Percentiles rank a stretch among this genome's conserved stretches.
These are phyloP conservation scores for Aureobasidium pullulans DNA, from an alignment of 2,329 filamentous ascomycete species.

Conservation along the genomic window DNA sequence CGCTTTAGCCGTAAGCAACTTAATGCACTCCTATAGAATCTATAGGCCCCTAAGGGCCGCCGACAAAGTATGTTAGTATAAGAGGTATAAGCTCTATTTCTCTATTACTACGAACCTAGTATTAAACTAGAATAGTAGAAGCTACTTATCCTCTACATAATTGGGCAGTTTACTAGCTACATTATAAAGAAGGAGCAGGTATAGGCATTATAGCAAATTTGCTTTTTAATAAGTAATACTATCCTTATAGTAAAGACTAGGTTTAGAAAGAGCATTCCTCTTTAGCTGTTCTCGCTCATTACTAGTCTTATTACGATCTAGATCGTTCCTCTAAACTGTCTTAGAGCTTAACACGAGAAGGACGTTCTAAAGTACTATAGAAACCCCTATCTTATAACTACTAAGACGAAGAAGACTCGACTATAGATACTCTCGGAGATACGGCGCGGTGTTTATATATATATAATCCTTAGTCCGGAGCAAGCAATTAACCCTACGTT, in stretches of 20 bases:
- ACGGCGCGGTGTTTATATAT: neutral
- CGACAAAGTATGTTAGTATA: neutral
- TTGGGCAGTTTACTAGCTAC: neutral
- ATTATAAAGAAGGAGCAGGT: neutral
- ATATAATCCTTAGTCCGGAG: neutral
- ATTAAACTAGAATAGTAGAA: neutral
- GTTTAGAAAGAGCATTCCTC: neutral
- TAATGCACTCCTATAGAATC: too few relatives aligned
- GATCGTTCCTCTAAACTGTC: neutral
- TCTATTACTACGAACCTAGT: neutral
- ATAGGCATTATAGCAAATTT: neutral
- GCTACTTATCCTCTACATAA: neutral
- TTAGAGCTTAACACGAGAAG: neutral
- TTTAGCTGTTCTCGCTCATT: neutral
- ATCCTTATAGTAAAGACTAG: neutral
- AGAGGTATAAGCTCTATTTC: neutral
- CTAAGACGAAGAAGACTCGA: neutral
- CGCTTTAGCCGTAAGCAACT: too few relatives aligned
- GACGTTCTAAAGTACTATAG: neutral
- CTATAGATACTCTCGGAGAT: neutral
- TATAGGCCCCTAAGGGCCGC: too few relatives aligned
- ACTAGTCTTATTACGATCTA: neutral
- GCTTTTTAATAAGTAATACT: neutral
- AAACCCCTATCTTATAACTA: neutral
- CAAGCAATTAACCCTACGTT: neutral